Percentiles rank a stretch among this genome's conserved stretches.
Conservation (phyloP, 2,329 filamentous ascomycete species). For the Colletotrichum euphorbiae region DNA sequence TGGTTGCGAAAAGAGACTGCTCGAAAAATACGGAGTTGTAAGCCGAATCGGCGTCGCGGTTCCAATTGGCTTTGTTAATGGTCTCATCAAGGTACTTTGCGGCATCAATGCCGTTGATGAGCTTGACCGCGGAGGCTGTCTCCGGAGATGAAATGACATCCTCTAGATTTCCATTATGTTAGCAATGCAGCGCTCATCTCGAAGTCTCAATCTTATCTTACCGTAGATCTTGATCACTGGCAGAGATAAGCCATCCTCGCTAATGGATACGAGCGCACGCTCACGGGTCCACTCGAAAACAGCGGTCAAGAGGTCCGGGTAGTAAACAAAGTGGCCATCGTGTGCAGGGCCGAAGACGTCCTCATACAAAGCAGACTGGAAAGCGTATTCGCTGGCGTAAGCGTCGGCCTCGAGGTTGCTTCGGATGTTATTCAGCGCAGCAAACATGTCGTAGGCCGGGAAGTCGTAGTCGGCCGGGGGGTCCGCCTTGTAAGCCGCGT, state of each 20-base stretch:
- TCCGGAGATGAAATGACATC: slow-evolving; percentile 49
- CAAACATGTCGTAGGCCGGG: slow-evolving; percentile 54
- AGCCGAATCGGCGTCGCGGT: slow-evolving; percentile 46
- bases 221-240: slow-evolving; percentile 61
- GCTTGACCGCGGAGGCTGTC: slow-evolving; percentile 42
- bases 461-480: slow-evolving; percentile 64
- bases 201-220: background rate
- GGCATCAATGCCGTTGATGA: slow-evolving; percentile 46
- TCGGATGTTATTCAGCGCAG: slow-evolving; percentile 48
- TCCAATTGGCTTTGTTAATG: slow-evolving; percentile 40
- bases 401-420: slow-evolving; percentile 47
- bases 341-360: slow-evolving; percentile 53
- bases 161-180: slow-evolving; percentile 10
- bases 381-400: slow-evolving; percentile 55
- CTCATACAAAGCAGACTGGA: slow-evolving; percentile 54
- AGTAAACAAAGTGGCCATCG: slow-evolving; percentile 56
- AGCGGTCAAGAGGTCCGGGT: slow-evolving; percentile 53
- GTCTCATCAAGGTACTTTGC: slow-evolving; percentile 42
- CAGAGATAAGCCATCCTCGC: slow-evolving; percentile 49
- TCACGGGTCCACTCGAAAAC: slow-evolving; percentile 52
- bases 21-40: slow-evolving; percentile 55
- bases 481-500: slow-evolving; percentile 59
- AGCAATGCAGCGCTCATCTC: background rate
- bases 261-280: slow-evolving; percentile 55
- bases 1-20: slow-evolving; percentile 41